These are phyloP conservation scores for Plasmopara halstedii DNA, from an alignment of 352 stramenopile genomes.

Conservation along the genomic window DNA sequence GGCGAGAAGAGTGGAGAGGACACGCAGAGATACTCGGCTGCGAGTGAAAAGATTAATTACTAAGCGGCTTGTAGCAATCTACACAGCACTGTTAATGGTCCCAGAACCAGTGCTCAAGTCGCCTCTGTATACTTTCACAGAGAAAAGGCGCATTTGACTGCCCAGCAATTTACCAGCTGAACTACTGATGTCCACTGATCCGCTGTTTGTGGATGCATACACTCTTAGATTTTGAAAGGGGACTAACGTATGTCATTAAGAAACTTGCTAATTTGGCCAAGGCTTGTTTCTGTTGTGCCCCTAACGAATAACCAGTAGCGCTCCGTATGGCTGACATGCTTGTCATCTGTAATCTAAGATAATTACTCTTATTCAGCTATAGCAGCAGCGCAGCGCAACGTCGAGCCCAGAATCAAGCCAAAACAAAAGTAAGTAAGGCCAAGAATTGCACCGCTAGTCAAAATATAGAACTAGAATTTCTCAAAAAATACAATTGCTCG, in stretches of 20 bases:
- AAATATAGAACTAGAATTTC: too few species aligned
- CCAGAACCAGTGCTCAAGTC: slow-evolving; percentile 17
- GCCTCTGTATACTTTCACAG: slow-evolving; percentile 9
- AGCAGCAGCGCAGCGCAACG: too few species aligned
- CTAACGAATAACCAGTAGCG: slow-evolving; percentile 2
- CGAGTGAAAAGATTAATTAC: slow-evolving; percentile 14
- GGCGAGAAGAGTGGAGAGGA: slow-evolving; percentile 3
- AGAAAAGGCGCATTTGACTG: slow-evolving; percentile 19
- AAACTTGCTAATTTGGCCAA: slow-evolving; percentile 14
- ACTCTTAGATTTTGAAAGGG: slow-evolving; percentile 9
- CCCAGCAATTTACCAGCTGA: slow-evolving; percentile 6
- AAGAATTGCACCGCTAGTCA: too few species aligned
- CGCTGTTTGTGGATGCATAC: slow-evolving; percentile 6
- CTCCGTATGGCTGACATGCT: slow-evolving; percentile 14
- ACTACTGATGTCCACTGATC: slow-evolving; percentile 14
- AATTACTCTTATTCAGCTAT: neutral
- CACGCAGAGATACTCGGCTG: slow-evolving; percentile 7
- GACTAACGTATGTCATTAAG: slow-evolving; percentile 17
- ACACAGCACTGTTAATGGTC: slow-evolving; percentile 12
- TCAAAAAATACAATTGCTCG: too few species aligned
- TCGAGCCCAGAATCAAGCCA: too few species aligned
- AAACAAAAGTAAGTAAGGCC: too few species aligned
- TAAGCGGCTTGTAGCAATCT: slow-evolving; percentile 2
- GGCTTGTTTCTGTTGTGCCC: slow-evolving; percentile 13
- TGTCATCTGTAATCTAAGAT: slow-evolving; percentile 6